Percentiles rank a stretch among this genome's conserved stretches.
Conservation (phyloP, 257 asterid species). For the Nicotiana knightiana region DNA sequence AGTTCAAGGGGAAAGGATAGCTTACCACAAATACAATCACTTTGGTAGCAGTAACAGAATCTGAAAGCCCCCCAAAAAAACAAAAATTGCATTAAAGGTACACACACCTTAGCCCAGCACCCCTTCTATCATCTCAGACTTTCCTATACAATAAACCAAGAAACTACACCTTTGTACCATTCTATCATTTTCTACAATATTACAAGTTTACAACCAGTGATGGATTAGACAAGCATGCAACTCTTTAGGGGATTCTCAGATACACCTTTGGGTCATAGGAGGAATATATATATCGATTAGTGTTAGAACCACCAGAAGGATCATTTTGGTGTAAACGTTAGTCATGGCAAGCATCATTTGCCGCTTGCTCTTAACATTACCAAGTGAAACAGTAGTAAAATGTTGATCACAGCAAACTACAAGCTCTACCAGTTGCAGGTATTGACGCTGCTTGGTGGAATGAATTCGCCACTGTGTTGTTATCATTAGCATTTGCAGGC, state of each 20-base stretch:
- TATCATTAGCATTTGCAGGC: constrained; percentile 21
- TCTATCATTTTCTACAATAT: not conserved
- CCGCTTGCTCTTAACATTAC: constrained; percentile 48
- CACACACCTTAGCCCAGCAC: not conserved
- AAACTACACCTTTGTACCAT: not conserved
- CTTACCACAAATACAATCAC: not conserved
- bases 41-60: not conserved
- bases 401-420: constrained; percentile 27
- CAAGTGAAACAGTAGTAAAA: constrained; percentile 10
- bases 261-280: not conserved
- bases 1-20: not conserved
- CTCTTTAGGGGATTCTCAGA: not conserved
- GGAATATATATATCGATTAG: not conserved
- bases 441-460: constrained; percentile 29
- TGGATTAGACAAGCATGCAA: not conserved
- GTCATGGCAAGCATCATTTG: constrained; percentile 41
- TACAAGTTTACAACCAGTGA: not conserved
- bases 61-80: not conserved
- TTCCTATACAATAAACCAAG: not conserved
- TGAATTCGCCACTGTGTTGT: constrained; percentile 29
- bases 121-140: constrained; percentile 6
- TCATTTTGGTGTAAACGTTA: constrained; percentile 29
- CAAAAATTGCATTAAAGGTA: not conserved
- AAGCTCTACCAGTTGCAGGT: constrained; percentile 39
- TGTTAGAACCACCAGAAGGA: constrained; percentile 10